Conservation (phyloP, 495 filamentous ascomycete genomes). For the Lichenothelia convexa region DNA sequence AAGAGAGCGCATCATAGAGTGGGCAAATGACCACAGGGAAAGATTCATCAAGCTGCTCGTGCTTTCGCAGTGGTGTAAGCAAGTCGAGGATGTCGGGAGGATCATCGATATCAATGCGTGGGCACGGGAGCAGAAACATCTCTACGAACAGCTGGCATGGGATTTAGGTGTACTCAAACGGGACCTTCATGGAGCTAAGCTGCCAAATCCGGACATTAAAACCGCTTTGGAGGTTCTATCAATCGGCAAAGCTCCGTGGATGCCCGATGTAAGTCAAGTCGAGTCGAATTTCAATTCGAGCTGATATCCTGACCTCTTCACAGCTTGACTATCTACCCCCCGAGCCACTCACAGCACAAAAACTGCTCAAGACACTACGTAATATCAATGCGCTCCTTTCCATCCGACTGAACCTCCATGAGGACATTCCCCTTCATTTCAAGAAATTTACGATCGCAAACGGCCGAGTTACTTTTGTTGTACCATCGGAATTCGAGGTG, state of each 20-base stretch:
- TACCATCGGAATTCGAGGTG: constrained; percentile 75
- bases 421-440: constrained; percentile 56
- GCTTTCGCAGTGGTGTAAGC: constrained; percentile 70
- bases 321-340: constrained; percentile 65
- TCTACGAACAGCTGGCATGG: constrained; percentile 37
- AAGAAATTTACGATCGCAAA: constrained; percentile 52
- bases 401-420: constrained; percentile 56
- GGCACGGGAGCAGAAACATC: constrained; percentile 37
- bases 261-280: constrained; percentile 48
- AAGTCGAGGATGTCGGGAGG: constrained; percentile 54
- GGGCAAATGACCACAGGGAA: constrained; percentile 41
- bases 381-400: constrained; percentile 71
- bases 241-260: constrained; percentile 50
- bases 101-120: constrained; percentile 70
- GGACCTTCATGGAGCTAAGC: constrained; percentile 39
- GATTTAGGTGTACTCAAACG: constrained; percentile 51
- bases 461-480: constrained; percentile 71
- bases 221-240: constrained; percentile 75
- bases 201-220: constrained; percentile 75
- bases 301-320: not conserved
- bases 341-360: constrained; percentile 43
- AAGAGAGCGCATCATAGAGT: constrained; percentile 58
- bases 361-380: constrained; percentile 47
- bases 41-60: constrained; percentile 84
- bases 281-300: no score